Evolutionary conservation across 805 yeast genomes (phyloP).

Genomic region (Sugiyamaella floridensis): DNA sequence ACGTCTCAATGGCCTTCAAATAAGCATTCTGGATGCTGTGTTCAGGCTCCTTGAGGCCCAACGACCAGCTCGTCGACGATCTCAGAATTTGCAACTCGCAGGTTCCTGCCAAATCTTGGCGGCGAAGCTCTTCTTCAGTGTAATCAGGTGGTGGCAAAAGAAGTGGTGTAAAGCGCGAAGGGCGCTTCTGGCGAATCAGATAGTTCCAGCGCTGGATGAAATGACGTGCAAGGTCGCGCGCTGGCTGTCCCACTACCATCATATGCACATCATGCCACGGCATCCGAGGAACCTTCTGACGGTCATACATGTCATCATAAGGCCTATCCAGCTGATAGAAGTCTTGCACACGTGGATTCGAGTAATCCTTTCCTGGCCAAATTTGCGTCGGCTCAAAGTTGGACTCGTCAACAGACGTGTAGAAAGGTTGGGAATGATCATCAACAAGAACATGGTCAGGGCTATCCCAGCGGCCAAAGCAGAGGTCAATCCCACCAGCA

Average conservation of each 20-base stretch:
- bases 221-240: slow-evolving; percentile 86
- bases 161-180: slow-evolving; percentile 88
- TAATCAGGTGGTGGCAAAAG: slow-evolving; percentile 89
- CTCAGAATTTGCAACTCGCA: slow-evolving; percentile 88
- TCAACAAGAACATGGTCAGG: slow-evolving; percentile 90
- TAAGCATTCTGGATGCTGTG: slow-evolving; percentile 91
- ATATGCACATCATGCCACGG: slow-evolving; percentile 99
- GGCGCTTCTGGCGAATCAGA: slow-evolving; percentile 83
- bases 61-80: slow-evolving; percentile 89
- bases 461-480: slow-evolving; percentile 94
- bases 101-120: slow-evolving; percentile 60
- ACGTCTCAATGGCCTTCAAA: slow-evolving; percentile 79
- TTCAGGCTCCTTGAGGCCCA: slow-evolving; percentile 79
- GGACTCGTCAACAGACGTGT: slow-evolving; percentile 4
- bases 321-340: slow-evolving; percentile 77
- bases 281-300: slow-evolving; percentile 81
- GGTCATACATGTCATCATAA: slow-evolving; percentile 84
- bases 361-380: slow-evolving; percentile 96
- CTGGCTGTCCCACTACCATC: slow-evolving; percentile 90
- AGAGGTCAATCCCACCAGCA: slow-evolving; percentile 91
- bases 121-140: slow-evolving; percentile 59
- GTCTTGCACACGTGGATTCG: slow-evolving; percentile 90
- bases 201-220: slow-evolving; percentile 98
- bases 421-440: slow-evolving; percentile 40
- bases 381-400: slow-evolving; percentile 41